These are phyloP conservation scores for Sporothrix sp. DNA, from an alignment of 2,329 filamentous ascomycete genomes.

Conservation along the genomic window DNA sequence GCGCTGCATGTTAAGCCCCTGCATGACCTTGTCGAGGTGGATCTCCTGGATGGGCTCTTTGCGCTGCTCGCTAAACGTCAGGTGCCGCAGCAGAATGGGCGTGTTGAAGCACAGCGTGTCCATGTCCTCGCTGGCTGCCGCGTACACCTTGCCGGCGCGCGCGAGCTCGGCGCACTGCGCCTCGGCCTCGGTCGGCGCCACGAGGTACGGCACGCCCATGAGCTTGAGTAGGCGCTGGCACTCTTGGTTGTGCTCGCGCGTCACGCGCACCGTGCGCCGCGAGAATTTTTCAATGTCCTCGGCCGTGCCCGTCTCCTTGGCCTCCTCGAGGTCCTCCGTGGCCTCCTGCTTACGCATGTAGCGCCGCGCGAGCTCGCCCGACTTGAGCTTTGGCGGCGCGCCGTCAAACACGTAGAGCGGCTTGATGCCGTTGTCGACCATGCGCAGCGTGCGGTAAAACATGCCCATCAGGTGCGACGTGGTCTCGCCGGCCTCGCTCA, in stretches of 20 bases:
- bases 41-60: conserved; percentile 98
- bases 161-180: conserved; percentile 91
- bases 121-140: conserved; percentile 96
- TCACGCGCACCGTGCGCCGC: conserved; percentile 82
- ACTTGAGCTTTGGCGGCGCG: conserved; percentile 93
- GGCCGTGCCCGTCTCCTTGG: conserved; percentile 92
- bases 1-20: conserved; percentile 79
- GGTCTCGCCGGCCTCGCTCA: conserved; percentile 88
- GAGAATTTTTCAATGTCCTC: conserved; percentile 98
- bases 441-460: conserved; percentile 97
- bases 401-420: conserved; percentile 97
- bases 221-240: conserved; percentile 83
- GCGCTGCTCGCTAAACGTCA: conserved; percentile 93
- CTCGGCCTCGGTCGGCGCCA: conserved; percentile 94
- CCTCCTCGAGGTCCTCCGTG: conserved; percentile 80
- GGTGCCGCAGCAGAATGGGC: conserved; percentile 79
- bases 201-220: conserved; percentile 93
- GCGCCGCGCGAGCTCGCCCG: conserved; percentile 89
- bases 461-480: conserved; percentile 98
- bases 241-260: conserved; percentile 92
- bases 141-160: conserved; percentile 87
- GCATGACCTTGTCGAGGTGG: conserved; percentile 73
- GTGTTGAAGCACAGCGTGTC: conserved; percentile 93
- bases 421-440: conserved; percentile 98
- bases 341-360: conserved; percentile 93